Percentiles rank a stretch among this genome's conserved stretches.
phyloP scores from a whole-genome alignment of 148 eudicot genomes.

The Chenopodium suecicum region DNA sequence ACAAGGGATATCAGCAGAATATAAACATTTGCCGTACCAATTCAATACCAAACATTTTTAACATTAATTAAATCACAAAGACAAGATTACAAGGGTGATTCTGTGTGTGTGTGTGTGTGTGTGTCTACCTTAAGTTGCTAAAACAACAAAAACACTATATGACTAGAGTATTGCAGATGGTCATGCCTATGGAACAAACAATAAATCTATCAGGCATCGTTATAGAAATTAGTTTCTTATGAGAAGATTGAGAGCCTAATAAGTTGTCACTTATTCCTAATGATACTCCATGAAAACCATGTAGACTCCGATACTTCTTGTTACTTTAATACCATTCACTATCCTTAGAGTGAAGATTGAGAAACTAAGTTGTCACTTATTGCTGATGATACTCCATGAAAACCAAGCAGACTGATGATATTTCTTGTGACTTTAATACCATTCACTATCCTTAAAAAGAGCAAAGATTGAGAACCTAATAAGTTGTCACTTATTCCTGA shows the following conservation, averaged over 20 bases:
- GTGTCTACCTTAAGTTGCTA: neutral
- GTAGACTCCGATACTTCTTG: too few species aligned
- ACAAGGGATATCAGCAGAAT: constrained; percentile 1
- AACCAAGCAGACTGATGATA: neutral
- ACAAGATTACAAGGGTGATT: neutral
- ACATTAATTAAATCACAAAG: neutral
- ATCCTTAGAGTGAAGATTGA: neutral
- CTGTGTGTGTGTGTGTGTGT: neutral
- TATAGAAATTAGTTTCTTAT: neutral
- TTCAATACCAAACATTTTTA: neutral
- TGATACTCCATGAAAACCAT: too few species aligned
- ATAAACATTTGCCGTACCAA: neutral
- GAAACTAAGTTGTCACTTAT: neutral
- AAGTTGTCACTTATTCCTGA: neutral
- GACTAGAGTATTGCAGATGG: neutral
- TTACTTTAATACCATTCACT: neutral
- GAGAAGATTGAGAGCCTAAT: neutral
- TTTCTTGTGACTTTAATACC: too few species aligned
- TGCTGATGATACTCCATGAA: neutral
- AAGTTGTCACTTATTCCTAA: neutral
- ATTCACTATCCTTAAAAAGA: neutral
- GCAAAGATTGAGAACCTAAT: too few species aligned
- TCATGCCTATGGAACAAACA: neutral
- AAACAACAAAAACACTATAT: neutral
- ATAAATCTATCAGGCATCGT: too few species aligned